Evolutionary conservation across 768 basidiomycete genomes (phyloP).

Genomic region (Pluteus cervinus): DNA sequence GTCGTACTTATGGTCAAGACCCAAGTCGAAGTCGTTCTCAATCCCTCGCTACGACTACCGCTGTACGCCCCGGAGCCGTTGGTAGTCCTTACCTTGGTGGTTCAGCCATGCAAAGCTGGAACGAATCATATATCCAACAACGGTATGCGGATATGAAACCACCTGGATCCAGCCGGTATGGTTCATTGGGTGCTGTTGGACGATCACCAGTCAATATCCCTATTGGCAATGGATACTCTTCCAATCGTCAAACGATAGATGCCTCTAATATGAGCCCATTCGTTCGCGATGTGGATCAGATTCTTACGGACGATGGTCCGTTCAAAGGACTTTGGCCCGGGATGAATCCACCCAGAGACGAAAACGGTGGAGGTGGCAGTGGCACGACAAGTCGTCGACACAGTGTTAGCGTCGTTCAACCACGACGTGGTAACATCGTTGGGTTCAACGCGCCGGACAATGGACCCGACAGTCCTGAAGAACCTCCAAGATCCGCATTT

Average conservation of each 20-base stretch:
- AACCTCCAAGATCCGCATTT: conserved; percentile 25
- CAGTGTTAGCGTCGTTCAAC: conserved; percentile 80
- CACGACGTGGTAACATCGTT: conserved; percentile 55
- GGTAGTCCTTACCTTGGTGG: conserved; percentile 40
- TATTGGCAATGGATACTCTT: conserved; percentile 35
- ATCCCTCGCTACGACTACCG: conserved; percentile 57
- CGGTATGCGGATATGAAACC: conserved; percentile 62
- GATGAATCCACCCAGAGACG: conserved; percentile 57
- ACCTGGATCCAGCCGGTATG: conserved; percentile 58
- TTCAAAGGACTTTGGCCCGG: conserved; percentile 74
- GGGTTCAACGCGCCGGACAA: conserved; percentile 63
- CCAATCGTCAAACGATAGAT: conserved; percentile 38
- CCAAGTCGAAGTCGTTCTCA: conserved; percentile 71
- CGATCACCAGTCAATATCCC: conserved; percentile 35
- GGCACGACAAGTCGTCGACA: conserved; percentile 81
- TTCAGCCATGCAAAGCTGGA: conserved; percentile 53
- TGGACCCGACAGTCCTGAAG: conserved; percentile 33
- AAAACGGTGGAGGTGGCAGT: conserved; percentile 59
- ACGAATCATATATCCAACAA: conserved; percentile 49
- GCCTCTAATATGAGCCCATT: conserved; percentile 82
- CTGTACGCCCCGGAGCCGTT: conserved; percentile 41
- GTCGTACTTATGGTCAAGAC: conserved; percentile 58
- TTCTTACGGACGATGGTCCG: conserved; percentile 67
- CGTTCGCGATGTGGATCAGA: conserved; percentile 76
- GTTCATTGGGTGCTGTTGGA: conserved; percentile 49